phyloP scores from a whole-genome alignment of 257 asterid species.

The Asclepias syriaca region DNA sequence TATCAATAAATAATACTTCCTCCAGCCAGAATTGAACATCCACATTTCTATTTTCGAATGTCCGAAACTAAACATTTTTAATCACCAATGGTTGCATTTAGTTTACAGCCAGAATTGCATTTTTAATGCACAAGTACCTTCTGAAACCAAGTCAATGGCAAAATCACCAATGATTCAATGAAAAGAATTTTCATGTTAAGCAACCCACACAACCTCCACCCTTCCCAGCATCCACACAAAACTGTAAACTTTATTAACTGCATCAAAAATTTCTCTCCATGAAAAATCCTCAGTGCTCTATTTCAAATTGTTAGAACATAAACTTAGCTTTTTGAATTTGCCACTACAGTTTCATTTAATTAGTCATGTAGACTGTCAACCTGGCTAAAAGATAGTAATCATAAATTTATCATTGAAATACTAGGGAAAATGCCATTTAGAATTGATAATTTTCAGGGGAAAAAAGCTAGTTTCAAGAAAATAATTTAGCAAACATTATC shows the following conservation, averaged over 20 bases:
- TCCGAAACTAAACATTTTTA: too few relatives aligned
- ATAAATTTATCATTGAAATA: background rate
- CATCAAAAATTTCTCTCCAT: background rate
- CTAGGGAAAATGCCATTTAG: background rate
- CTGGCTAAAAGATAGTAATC: background rate
- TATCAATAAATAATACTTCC: too few relatives aligned
- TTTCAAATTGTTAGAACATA: background rate
- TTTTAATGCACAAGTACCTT: background rate
- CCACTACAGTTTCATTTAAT: background rate
- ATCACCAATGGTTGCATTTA: too few relatives aligned
- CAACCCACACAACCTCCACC: background rate
- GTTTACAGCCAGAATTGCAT: background rate
- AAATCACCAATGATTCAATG: background rate
- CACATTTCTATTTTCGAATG: too few relatives aligned
- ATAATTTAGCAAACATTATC: background rate
- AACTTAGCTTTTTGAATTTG: background rate
- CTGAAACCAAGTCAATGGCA: background rate
- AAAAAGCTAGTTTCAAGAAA: background rate
- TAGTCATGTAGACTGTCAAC: background rate
- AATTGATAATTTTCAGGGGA: background rate
- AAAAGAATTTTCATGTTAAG: background rate
- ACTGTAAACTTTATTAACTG: background rate
- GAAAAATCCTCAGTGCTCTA: background rate
- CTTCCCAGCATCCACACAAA: background rate
- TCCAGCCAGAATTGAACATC: too few relatives aligned